These are phyloP conservation scores for Pseudogymnoascus sp. DNA, from an alignment of 2,329 filamentous ascomycete genomes.

Conservation along the genomic window DNA sequence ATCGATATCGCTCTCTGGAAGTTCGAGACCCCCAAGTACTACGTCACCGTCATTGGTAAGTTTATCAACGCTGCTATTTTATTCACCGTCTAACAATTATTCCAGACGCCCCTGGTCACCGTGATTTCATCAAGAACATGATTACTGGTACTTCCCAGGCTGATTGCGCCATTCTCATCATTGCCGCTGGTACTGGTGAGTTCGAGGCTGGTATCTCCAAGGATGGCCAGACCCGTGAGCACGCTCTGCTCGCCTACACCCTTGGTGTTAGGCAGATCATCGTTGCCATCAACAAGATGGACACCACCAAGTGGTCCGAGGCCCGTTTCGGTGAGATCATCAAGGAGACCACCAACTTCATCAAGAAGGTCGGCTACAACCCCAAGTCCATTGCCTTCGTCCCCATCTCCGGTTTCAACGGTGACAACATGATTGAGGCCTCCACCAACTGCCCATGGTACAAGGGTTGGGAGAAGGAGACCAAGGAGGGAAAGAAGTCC, in stretches of 20 bases:
- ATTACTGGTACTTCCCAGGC: constrained; percentile 99
- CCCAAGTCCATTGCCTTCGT: constrained; percentile 98
- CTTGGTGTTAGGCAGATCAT: constrained; percentile 99
- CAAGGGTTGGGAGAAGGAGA: constrained; percentile 99
- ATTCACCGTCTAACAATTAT: neutral
- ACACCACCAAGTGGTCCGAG: constrained; percentile 98
- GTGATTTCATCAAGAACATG: constrained; percentile 99
- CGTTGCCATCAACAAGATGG: constrained; percentile 99
- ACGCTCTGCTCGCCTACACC: constrained; percentile 99
- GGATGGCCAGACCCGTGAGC: constrained; percentile 99
- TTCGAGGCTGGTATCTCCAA: constrained; percentile 99
- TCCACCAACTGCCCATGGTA: constrained; percentile 98
- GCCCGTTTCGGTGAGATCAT: constrained; percentile 96
- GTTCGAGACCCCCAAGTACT: constrained; percentile 98
- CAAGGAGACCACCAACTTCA: constrained; percentile 99
- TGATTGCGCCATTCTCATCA: constrained; percentile 99
- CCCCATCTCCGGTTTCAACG: constrained; percentile 99
- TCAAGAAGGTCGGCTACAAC: constrained; percentile 99
- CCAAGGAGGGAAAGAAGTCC: constrained; percentile 72
- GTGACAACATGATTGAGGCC: constrained; percentile 95
- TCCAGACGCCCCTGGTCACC: constrained; percentile 93
- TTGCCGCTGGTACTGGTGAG: constrained; percentile 99
- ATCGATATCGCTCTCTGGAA: constrained; percentile 99
- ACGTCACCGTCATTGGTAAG: constrained; percentile 93
- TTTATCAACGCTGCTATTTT: constrained; percentile 20